These are phyloP conservation scores for Xylaria sp. DNA, from an alignment of 2,329 filamentous ascomycete species.

Conservation along the genomic window DNA sequence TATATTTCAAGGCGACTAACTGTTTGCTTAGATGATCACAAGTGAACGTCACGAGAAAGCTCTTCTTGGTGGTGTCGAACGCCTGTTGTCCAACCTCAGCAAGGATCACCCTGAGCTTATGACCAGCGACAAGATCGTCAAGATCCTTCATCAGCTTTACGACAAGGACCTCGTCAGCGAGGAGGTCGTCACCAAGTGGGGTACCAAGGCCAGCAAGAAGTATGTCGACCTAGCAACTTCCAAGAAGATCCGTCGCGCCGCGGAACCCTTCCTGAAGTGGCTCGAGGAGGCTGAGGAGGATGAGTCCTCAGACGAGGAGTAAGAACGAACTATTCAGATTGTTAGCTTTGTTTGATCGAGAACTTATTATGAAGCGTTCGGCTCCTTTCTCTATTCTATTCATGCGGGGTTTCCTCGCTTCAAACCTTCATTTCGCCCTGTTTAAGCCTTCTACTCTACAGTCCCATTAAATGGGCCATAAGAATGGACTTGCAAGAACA, in stretches of 20 bases:
- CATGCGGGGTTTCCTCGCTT: slow-evolving; percentile 11
- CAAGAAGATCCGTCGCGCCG: slow-evolving; percentile 95
- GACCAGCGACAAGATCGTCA: slow-evolving; percentile 75
- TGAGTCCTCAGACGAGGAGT: slow-evolving; percentile 71
- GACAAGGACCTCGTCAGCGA: slow-evolving; percentile 89
- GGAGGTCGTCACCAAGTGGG: slow-evolving; percentile 91
- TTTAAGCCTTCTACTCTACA: not conserved
- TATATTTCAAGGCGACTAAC: slow-evolving; percentile 47
- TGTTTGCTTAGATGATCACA: slow-evolving; percentile 72
- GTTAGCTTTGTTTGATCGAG: not conserved
- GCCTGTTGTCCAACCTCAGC: slow-evolving; percentile 78
- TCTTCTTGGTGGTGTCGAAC: slow-evolving; percentile 93
- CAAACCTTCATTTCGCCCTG: slow-evolving; percentile 24
- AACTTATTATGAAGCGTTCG: slow-evolving; percentile 2
- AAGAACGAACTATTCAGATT: slow-evolving; percentile 10
- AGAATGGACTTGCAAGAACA: slow-evolving; percentile 16
- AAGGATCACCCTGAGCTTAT: slow-evolving; percentile 83
- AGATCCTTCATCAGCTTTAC: slow-evolving; percentile 90
- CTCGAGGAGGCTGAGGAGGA: slow-evolving; percentile 87
- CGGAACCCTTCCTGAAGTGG: slow-evolving; percentile 94
- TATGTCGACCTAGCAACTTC: slow-evolving; percentile 90
- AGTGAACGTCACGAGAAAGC: slow-evolving; percentile 96
- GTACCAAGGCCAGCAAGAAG: slow-evolving; percentile 96
- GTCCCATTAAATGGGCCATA: not conserved
- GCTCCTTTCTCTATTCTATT: slow-evolving; percentile 10